Evolutionary conservation across 345 rosid genomes (phyloP).

Genomic region (Toxicodendron radicans): DNA sequence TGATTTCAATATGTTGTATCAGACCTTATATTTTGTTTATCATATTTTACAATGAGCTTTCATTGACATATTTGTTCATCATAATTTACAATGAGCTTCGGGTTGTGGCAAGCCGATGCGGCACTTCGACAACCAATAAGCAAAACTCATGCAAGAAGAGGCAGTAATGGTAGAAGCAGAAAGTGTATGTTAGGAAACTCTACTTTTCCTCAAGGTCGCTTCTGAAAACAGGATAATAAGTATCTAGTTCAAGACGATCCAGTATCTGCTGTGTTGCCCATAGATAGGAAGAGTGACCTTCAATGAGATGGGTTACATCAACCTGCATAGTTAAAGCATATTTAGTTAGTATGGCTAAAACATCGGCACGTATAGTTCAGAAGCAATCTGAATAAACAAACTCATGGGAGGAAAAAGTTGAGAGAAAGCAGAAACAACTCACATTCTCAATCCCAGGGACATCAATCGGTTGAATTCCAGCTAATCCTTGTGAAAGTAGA

Average conservation of each 20-base stretch:
- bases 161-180: not conserved
- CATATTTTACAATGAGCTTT: not conserved
- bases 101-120: no score
- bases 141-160: not conserved
- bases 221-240: slow-evolving; percentile 71
- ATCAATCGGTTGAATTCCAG: slow-evolving; percentile 81
- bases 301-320: slow-evolving; percentile 69
- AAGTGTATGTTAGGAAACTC: not conserved
- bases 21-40: not conserved
- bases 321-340: slow-evolving; percentile 43
- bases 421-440: slow-evolving; percentile 26
- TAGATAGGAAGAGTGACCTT: slow-evolving; percentile 91
- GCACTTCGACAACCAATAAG: no score
- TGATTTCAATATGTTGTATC: not conserved
- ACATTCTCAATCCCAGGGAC: slow-evolving; percentile 89
- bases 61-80: no score
- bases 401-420: not conserved
- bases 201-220: slow-evolving; percentile 24
- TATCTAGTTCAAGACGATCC: slow-evolving; percentile 79
- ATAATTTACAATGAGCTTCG: no score
- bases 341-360: not conserved
- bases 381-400: not conserved
- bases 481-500: slow-evolving; percentile 83
- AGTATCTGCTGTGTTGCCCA: slow-evolving; percentile 76
- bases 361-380: not conserved